Conservation (phyloP, 2,329 filamentous ascomycete genomes). For the Rhinocladiella mackenziei region DNA sequence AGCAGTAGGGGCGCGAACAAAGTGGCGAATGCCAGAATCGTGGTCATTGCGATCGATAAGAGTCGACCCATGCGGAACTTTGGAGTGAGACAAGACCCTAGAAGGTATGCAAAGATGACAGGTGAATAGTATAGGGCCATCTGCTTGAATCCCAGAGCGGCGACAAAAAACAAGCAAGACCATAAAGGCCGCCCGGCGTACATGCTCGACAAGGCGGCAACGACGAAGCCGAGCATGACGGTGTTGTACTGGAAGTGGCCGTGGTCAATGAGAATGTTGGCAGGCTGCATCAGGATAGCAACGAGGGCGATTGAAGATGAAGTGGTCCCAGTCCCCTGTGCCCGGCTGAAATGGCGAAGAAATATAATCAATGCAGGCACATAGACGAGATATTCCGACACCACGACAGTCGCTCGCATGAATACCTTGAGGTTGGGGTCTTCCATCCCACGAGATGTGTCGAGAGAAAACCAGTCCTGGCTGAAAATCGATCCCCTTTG, state of each 20-base stretch:
- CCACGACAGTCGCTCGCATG: constrained; percentile 87
- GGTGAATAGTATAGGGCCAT: constrained; percentile 99
- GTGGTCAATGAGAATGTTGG: constrained; percentile 87
- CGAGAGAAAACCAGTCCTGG: constrained; percentile 80
- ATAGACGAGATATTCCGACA: constrained; percentile 88
- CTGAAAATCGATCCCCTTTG: constrained; percentile 68
- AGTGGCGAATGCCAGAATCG: constrained; percentile 66
- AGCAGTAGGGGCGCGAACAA: constrained; percentile 71
- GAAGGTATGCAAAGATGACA: constrained; percentile 82
- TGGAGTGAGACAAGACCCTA: constrained; percentile 81
- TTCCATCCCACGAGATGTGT: constrained; percentile 75
- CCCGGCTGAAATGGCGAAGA: constrained; percentile 71
- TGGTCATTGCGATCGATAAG: constrained; percentile 69
- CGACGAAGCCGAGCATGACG: constrained; percentile 89
- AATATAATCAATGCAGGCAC: constrained; percentile 83
- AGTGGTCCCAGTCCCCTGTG: constrained; percentile 75
- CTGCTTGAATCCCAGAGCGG: constrained; percentile 94
- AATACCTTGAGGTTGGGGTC: constrained; percentile 80
- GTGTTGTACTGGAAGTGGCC: constrained; percentile 98
- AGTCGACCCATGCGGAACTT: constrained; percentile 64
- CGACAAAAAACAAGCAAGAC: constrained; percentile 90
- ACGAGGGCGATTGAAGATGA: constrained; percentile 78
- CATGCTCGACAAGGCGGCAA: constrained; percentile 84
- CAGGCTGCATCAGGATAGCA: constrained; percentile 88
- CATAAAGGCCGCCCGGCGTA: constrained; percentile 79